These are phyloP conservation scores for Silene vulgaris DNA, from an alignment of 179 eudicot species.

Conservation along the genomic window DNA sequence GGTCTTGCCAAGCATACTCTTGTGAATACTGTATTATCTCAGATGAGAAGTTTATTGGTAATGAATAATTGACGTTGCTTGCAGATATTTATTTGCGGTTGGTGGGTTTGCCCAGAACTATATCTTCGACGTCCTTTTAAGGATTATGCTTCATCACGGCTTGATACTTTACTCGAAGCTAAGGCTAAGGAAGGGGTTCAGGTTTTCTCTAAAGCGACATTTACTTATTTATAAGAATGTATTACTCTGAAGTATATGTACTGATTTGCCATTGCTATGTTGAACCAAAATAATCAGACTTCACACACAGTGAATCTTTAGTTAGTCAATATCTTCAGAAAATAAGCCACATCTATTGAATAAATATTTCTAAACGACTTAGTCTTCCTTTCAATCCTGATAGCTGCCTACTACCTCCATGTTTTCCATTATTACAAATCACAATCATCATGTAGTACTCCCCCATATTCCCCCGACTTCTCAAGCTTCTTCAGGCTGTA, in stretches of 20 bases:
- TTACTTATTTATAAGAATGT: background rate
- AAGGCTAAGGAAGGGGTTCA: slow-evolving; percentile 98
- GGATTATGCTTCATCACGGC: slow-evolving; percentile 62
- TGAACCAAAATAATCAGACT: slow-evolving; percentile 5
- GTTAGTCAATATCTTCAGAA: background rate
- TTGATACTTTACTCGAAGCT: slow-evolving; percentile 89
- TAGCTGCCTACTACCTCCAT: background rate
- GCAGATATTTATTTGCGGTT: slow-evolving; percentile 94
- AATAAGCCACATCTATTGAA: background rate
- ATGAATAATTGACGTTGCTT: slow-evolving; percentile 18
- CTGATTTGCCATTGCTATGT: background rate
- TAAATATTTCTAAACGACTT: no score
- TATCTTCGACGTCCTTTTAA: slow-evolving; percentile 79
- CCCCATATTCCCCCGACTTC: no score
- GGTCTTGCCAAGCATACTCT: slow-evolving; percentile 37
- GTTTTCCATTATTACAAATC: background rate
- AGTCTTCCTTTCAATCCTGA: no score
- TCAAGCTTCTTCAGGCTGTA: no score
- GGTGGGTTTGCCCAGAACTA: slow-evolving; percentile 99
- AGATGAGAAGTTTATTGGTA: background rate
- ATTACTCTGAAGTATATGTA: slow-evolving; percentile 2
- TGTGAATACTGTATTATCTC: background rate
- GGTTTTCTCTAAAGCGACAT: slow-evolving; percentile 35
- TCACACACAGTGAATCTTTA: background rate
- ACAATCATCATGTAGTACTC: background rate